These are phyloP conservation scores for Massariosphaeria phaeospora DNA, from an alignment of 495 filamentous ascomycete species.

Conservation along the genomic window DNA sequence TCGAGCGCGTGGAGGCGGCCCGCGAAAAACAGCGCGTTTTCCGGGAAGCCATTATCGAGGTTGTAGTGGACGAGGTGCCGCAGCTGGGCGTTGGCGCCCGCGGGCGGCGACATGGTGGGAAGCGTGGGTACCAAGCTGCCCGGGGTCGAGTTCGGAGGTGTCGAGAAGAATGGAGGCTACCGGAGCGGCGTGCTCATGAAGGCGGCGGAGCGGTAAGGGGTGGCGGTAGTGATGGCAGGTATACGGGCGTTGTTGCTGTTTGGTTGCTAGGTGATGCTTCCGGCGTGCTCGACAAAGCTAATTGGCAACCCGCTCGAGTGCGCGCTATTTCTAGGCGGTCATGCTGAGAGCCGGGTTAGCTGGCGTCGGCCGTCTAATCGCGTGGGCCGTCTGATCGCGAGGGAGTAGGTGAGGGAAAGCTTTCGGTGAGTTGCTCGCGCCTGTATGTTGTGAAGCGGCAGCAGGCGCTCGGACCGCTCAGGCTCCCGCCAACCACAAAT, in stretches of 20 bases:
- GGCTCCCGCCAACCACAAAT: neutral
- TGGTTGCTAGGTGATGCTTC: slow-evolving; percentile 27
- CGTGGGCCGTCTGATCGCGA: neutral
- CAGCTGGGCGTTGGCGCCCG: slow-evolving; percentile 66
- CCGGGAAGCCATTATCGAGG: slow-evolving; percentile 80
- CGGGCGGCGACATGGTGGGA: slow-evolving; percentile 63
- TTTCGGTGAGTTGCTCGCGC: slow-evolving; percentile 6
- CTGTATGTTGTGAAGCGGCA: slow-evolving; percentile 8
- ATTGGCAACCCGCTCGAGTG: slow-evolving; percentile 27
- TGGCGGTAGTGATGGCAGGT: neutral
- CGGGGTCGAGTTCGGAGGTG: neutral
- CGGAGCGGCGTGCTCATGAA: slow-evolving; percentile 8
- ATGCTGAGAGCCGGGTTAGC: too few relatives aligned
- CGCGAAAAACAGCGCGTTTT: slow-evolving; percentile 88
- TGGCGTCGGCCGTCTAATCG: neutral
- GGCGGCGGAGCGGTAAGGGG: slow-evolving; percentile 1
- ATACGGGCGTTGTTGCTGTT: neutral
- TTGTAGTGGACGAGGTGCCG: slow-evolving; percentile 85
- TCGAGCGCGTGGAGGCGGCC: slow-evolving; percentile 81
- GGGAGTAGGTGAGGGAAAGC: neutral
- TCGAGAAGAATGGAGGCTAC: neutral
- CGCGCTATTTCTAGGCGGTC: too few relatives aligned
- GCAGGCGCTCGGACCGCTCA: neutral
- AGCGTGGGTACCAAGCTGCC: neutral
- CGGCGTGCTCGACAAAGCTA: slow-evolving; percentile 32